Evolutionary conservation across 2,329 filamentous ascomycete species (phyloP), one percentile per base, ranked within the genome.

Genomic region (Penicillium fuscoglaucum): DNA sequence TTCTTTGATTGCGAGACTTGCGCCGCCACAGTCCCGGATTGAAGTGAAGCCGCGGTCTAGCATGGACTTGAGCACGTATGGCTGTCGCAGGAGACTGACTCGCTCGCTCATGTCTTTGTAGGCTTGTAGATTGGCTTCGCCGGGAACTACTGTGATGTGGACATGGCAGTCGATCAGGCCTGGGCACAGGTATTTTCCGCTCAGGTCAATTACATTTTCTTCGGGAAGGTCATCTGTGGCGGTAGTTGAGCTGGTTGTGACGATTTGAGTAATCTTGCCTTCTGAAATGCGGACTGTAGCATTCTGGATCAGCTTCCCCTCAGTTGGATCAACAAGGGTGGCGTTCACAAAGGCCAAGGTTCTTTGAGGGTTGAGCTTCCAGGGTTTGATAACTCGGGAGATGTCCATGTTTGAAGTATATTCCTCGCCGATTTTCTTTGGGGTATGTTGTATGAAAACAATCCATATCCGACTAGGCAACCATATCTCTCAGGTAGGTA

Each of bases 1-100:
- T 62, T 86, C 62, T 37, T 70, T 70, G 33, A 87, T 72, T 1
- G 84, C 81, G 0, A 82, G 70, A 0, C 76, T 75, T 1, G 84
- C 84, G 4, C 85, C 85, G 0, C 84, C 84, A 35, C 81, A 84
- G 66, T 87, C 84, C 4, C 85, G 78, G 3, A 84, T 77, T 1
- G 77, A 82, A 1, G 85, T 87, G 71, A 86, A 87, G 1, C 85
- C 84, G 19, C 84, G 78, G 41, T 72, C 69, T 0, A 87, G 76
- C 72, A 85, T 86, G 57, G 83, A 76, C 6, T 64, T 58, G 8
- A 66, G 58, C 19, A 68, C 58, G 46, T 61, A 58, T 13, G 63
- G 60, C 39, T 66, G 63, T 0, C 67, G 64, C 9, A 68, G 58
- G 4, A 69, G 62, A 58, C 61, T 64, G 9, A 60, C 54, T 13